These are phyloP conservation scores for Phytopythium litorale DNA, from an alignment of 352 stramenopile species.

Conservation along the genomic window DNA sequence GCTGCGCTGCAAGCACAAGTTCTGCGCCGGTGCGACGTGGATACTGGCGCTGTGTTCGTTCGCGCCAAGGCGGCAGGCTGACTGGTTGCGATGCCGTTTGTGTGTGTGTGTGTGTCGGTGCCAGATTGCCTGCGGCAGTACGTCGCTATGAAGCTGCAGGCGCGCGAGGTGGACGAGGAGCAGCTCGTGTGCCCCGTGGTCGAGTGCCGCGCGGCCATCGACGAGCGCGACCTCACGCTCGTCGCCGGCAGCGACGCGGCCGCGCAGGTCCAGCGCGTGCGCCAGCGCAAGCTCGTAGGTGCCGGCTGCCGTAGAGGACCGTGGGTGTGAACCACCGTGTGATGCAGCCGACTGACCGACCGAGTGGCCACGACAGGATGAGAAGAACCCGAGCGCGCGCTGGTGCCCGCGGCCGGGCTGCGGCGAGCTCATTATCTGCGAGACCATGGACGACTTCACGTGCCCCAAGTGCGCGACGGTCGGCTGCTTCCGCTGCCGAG, in stretches of 20 bases:
- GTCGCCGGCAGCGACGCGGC: constrained; percentile 25
- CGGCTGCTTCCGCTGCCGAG: constrained; percentile 62
- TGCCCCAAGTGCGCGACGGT: constrained; percentile 51
- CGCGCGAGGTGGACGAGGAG: constrained; percentile 62
- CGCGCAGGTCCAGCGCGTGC: constrained; percentile 22
- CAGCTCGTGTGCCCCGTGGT: constrained; percentile 63
- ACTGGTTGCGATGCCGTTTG: neutral
- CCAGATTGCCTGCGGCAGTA: constrained; percentile 48
- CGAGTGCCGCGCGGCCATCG: constrained; percentile 37
- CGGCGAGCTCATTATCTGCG: constrained; percentile 64
- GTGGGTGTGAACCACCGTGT: too few species aligned
- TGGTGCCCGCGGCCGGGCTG: constrained; percentile 61
- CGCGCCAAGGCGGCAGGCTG: too few species aligned
- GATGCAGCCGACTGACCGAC: neutral
- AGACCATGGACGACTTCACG: constrained; percentile 41
- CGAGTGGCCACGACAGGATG: constrained; percentile 27
- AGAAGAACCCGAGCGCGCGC: constrained; percentile 68
- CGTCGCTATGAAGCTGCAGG: constrained; percentile 53
- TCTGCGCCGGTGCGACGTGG: constrained; percentile 36
- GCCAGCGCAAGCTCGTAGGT: constrained; percentile 60
- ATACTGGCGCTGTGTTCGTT: too few species aligned
- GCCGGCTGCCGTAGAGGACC: too few species aligned
- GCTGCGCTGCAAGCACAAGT: constrained; percentile 53
- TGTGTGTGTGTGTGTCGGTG: neutral
- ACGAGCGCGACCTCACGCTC: constrained; percentile 27